Evolutionary conservation across 177 flowering plant species (phyloP).

Genomic region (Vitis hybrid): DNA sequence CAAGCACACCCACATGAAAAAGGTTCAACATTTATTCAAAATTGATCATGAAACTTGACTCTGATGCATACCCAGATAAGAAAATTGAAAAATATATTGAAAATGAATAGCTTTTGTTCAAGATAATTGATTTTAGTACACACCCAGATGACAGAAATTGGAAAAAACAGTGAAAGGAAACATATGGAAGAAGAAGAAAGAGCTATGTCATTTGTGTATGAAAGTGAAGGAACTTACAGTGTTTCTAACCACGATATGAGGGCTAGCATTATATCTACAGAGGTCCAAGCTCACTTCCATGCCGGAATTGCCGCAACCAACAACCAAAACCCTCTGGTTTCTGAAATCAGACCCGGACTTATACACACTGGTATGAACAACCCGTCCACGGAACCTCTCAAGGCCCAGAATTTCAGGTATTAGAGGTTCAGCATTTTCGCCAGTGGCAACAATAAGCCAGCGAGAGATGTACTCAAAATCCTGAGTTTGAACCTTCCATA

Average conservation of each 20-base stretch:
- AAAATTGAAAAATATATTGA: neutral
- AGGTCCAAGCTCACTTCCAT: constrained; percentile 98
- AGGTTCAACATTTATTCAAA: too few relatives aligned
- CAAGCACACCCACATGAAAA: too few relatives aligned
- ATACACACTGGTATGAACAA: constrained; percentile 68
- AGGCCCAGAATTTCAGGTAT: constrained; percentile 66
- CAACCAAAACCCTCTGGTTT: constrained; percentile 68
- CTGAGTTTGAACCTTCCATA: constrained; percentile 64
- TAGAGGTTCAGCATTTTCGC: constrained; percentile 85
- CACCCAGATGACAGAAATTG: neutral
- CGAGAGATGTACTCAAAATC: constrained; percentile 47
- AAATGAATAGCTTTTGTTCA: neutral
- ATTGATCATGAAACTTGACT: neutral
- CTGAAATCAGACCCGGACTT: constrained; percentile 66
- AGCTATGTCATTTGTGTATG: neutral
- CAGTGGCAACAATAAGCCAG: constrained; percentile 86
- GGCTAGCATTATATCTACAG: constrained; percentile 70
- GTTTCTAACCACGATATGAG: constrained; percentile 86
- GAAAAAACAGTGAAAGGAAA: neutral
- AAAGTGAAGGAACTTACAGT: constrained; percentile 50
- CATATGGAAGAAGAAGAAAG: neutral
- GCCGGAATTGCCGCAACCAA: constrained; percentile 98
- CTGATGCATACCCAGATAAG: constrained; percentile 1
- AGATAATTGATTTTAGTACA: neutral
- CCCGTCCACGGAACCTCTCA: constrained; percentile 52